phyloP scores from a whole-genome alignment of 164 flowering plant genomes.

The Macadamia tetraphylla region DNA sequence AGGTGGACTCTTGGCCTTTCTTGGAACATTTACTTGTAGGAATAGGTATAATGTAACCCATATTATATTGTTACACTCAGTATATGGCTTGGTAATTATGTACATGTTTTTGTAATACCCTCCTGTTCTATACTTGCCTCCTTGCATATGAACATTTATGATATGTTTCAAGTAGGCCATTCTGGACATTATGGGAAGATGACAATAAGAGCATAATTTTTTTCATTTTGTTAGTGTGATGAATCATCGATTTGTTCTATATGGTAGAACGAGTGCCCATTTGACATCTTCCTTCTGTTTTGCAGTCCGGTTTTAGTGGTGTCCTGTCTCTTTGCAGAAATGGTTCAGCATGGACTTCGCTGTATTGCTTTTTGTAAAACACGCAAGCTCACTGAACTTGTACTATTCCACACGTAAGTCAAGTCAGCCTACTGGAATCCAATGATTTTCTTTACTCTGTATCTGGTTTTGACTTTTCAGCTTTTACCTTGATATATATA shows the following conservation, averaged over 20 bases:
- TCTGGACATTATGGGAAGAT: not conserved
- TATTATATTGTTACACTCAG: not conserved
- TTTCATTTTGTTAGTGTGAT: constrained; percentile 5
- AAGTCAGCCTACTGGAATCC: constrained; percentile 3
- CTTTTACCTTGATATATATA: not conserved
- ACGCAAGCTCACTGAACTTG: constrained; percentile 95
- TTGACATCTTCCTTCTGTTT: constrained; percentile 7
- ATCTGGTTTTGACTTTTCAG: not conserved
- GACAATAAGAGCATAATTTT: not conserved
- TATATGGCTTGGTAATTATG: not conserved
- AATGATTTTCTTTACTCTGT: not conserved
- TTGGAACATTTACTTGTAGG: too few species aligned
- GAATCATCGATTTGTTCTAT: not conserved
- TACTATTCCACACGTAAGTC: constrained; percentile 78
- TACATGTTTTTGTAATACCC: not conserved
- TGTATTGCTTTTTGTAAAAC: constrained; percentile 91
- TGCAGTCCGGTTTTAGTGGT: constrained; percentile 83
- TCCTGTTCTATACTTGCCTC: not conserved
- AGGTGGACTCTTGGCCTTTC: too few species aligned
- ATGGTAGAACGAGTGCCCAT: not conserved
- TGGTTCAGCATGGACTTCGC: constrained; percentile 95
- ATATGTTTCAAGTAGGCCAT: not conserved
- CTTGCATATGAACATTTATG: not conserved
- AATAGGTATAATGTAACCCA: too few species aligned
- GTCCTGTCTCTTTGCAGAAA: constrained; percentile 82